Base-by-base conservation (phyloP, 306 rosid species). In the Vigna trinervia region DNA sequence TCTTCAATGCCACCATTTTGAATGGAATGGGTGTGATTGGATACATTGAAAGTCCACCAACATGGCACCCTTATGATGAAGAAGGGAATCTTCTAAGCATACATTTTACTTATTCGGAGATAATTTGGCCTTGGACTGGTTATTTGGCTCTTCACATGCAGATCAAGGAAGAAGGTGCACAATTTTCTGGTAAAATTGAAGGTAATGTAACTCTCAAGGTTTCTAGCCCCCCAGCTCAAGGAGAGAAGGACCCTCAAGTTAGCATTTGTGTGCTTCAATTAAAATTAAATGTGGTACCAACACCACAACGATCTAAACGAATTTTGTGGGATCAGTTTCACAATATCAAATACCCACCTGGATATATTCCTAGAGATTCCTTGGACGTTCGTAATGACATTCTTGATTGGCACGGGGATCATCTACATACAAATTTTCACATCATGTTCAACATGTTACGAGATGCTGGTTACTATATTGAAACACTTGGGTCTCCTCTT, bases 321-420 rank as follows among this genome's bases (percentile, higher is more conserved):
- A 50, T 94, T 80, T 82, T 94, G 89, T 94, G 98, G 98, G 98
- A 94, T 83, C 98, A 95, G 84, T 95, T 92, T 90, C 99, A 90
- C 87, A 95, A 76, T 74, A 92, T 95, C 63, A 92, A 95, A 79
- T 95, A 95, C 70, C 99, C 99, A 62, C 97, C 97, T 81, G 99
- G 97, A 75, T 95, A 95, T 83, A 95, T 95, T 76, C 97, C 99
- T 1, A 87, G 99, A 81, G 99, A 95, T 71, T 95, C 99, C 63
- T 85, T 95, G 90, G 97, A 95, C 84, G 97, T 95, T 77, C 97
- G 97, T 32, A 95, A 92, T 83, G 99, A 95, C 87, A 95, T 95
- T 80, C 97, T 95, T 67, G 99, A 95, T 80, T 95, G 99, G 99
- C 99, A 95, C 70, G 99, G 99, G 14, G 99, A 95, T 87, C 97